A percentile compares a stretch with the other conserved stretches of the same genome.
Evolutionary conservation across 1,139 yeast genomes (phyloP).

Genomic region (Yamadazyma buinensis): DNA sequence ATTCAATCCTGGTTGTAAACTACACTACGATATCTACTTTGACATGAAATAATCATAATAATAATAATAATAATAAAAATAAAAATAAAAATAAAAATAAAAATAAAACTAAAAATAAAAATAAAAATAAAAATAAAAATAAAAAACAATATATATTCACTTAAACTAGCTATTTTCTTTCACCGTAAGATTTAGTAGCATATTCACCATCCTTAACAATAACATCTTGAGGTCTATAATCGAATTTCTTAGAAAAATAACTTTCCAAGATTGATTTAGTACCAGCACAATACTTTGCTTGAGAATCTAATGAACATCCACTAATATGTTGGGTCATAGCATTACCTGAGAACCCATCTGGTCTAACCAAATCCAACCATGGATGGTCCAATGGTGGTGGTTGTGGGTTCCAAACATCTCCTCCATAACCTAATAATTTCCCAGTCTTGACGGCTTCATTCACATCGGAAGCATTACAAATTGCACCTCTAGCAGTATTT

Average conservation of each 20-base stretch:
- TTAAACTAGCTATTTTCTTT: constrained; percentile 37
- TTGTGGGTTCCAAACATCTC: constrained; percentile 81
- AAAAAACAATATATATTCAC: too few species aligned
- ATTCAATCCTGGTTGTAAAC: constrained; percentile 39
- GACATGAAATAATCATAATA: constrained; percentile 14
- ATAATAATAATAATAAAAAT: too few species aligned
- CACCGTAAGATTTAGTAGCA: constrained; percentile 71
- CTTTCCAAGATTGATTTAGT: constrained; percentile 60
- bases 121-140: too few species aligned
- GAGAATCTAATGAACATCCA: constrained; percentile 81
- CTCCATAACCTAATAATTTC: constrained; percentile 74
- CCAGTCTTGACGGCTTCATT: constrained; percentile 74
- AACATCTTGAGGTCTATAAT: constrained; percentile 70
- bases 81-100: too few species aligned
- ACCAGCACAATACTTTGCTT: constrained; percentile 68
- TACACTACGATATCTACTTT: constrained; percentile 37
- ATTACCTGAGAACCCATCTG: constrained; percentile 62
- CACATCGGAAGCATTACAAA: constrained; percentile 67
- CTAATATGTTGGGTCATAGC: constrained; percentile 86
- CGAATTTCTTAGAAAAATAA: constrained; percentile 57
- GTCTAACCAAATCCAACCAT: constrained; percentile 68
- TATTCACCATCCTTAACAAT: constrained; percentile 71
- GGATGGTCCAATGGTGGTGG: constrained; percentile 78
- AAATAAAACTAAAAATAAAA: too few species aligned
- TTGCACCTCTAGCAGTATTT: constrained; percentile 84